Evolutionary conservation across 805 yeast species (phyloP), one percentile per base, ranked within the genome.

Genomic region (Sugiyamaella boreocaroliniensis): DNA sequence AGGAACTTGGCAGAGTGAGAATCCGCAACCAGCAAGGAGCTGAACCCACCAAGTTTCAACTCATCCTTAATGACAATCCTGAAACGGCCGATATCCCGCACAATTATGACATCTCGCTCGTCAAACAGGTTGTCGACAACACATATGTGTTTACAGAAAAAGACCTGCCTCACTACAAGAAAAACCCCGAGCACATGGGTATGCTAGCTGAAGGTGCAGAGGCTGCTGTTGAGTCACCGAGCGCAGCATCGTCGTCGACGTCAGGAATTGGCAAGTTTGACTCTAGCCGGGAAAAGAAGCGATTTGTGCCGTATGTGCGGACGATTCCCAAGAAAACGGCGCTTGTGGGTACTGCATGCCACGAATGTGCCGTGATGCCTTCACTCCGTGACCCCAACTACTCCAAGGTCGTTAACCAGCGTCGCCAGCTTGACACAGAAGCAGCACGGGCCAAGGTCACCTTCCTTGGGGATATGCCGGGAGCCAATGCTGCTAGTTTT

Each of bases 291-390:
- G 49, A 37, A 18, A 45, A 29, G 45, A 20, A 71, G 51, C 72
- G 82, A 62, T 79, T 74, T 56, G 77, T 84, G n/a, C 95, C 95
- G 11, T 87, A 81, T 66, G 90, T 88, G 11, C 86, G 84, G 67
- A 86, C 95, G 0, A 87, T 89, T 52, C 96, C 96, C 0, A 89
- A 82, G 65, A 86, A 87, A 62, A 90, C 99, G 0, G 79, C 89
- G 1, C 69, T 93, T 37, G 78, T 81, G 11, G 99, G 99, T 40
- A 87, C 89, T 40, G 83, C 92, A 29, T 86, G 84, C 52, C 97
- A 93, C 66, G 99, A 93, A 66, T 90, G 97, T 68, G 87, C 85
- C 61, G 83, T 88, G 18, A 79, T 85, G 49, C 97, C 98, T 11
- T 80, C 89, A 4, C 79, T 81, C 62, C 71, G 74, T 44, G 95